Evolutionary conservation across 352 stramenopile genomes (phyloP).

Genomic region (Globisporangium orthogonon): DNA sequence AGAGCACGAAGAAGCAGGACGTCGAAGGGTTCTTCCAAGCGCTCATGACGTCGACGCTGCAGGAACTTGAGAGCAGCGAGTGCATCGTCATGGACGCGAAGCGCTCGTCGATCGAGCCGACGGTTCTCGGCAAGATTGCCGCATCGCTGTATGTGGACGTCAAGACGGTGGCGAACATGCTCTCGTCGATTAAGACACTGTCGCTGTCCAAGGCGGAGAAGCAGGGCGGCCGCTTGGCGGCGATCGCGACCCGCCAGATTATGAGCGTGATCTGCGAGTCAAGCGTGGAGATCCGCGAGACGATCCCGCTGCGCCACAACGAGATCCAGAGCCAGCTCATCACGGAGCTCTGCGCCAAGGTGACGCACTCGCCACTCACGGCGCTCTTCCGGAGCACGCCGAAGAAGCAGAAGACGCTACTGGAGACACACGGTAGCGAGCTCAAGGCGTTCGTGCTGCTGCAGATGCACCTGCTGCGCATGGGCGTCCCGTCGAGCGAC

Average conservation of each 20-base stretch:
- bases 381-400: conserved; percentile 33
- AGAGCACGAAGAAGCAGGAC: conserved; percentile 29
- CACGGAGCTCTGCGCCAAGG: conserved; percentile 41
- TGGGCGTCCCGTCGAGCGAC: conserved; percentile 95
- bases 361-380: conserved; percentile 54
- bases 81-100: conserved; percentile 72
- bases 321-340: conserved; percentile 89
- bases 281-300: conserved; percentile 91
- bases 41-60: conserved; percentile 68
- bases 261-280: conserved; percentile 57
- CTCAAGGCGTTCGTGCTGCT: conserved; percentile 89
- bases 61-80: conserved; percentile 78
- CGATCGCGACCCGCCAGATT: conserved; percentile 20
- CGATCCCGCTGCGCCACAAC: conserved; percentile 95
- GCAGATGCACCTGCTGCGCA: conserved; percentile 92
- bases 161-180: conserved; percentile 75
- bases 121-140: conserved; percentile 89
- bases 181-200: conserved; percentile 25
- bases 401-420: conserved; percentile 49
- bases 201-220: conserved; percentile 9
- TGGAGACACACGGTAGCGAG: conserved; percentile 74
- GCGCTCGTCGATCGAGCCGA: conserved; percentile 56
- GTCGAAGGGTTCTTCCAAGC: conserved; percentile 72
- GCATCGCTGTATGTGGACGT: conserved; percentile 96
- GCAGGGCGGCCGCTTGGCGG: conserved; percentile 8